Evolutionary conservation across 768 basidiomycete genomes (phyloP).

Genomic region (Lactarius psammicola): DNA sequence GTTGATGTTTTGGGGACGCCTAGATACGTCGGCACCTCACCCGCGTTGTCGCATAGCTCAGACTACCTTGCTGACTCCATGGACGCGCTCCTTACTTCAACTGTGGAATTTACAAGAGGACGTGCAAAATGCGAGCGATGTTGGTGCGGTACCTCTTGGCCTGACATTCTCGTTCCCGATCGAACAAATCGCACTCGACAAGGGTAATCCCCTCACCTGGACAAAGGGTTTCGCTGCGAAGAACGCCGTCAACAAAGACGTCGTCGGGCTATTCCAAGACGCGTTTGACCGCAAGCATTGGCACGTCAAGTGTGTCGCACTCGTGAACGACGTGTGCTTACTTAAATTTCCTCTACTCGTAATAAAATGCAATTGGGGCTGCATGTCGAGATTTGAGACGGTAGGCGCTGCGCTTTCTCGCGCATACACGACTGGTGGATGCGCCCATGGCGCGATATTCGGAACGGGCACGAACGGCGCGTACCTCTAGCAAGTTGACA

Average conservation of each 20-base stretch:
- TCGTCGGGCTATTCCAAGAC: constrained; percentile 86
- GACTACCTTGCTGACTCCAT: constrained; percentile 98
- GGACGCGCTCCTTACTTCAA: constrained; percentile 85
- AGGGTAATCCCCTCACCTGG: constrained; percentile 90
- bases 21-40: not conserved
- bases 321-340: constrained; percentile 85
- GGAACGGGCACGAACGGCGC: constrained; percentile 99
- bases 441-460: constrained; percentile 88
- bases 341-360: not conserved
- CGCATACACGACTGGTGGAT: constrained; percentile 91
- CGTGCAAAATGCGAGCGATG: constrained; percentile 30
- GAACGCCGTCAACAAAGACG: constrained; percentile 85
- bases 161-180: constrained; percentile 98
- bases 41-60: constrained; percentile 35
- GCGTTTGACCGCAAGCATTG: constrained; percentile 91
- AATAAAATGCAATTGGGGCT: not conserved
- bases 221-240: constrained; percentile 93
- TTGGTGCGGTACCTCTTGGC: constrained; percentile 63
- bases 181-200: constrained; percentile 89
- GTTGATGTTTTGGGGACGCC: not conserved
- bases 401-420: constrained; percentile 92
- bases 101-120: constrained; percentile 8
- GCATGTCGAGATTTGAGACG: constrained; percentile 52
- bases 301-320: constrained; percentile 85
- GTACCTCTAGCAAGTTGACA: constrained; percentile 85